Evolutionary conservation across 2,329 filamentous ascomycete genomes (phyloP), one percentile per base, ranked within the genome.

Genomic region (Alternaria atra): DNA sequence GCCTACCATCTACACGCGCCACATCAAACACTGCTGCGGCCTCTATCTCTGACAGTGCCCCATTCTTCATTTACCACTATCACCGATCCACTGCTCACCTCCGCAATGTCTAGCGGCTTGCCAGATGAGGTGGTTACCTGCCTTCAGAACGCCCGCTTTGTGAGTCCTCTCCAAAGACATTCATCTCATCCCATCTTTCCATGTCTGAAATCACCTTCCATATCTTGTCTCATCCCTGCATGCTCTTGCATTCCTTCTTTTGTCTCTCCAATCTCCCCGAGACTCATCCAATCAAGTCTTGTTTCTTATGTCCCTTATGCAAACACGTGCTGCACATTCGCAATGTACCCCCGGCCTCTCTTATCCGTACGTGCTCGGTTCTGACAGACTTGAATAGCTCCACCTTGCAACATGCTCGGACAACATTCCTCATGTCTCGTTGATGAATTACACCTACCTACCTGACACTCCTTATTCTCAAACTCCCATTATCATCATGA

Each of bases 401-500:
- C 95, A 99, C 80, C 90, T 99, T 54, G 94, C 95, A 71, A 99
- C 95, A 58, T 96, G 91, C 79, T 89, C 89, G 70, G 85, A 91
- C 69, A 91, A 95, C 73, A 84, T 89, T 65, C 95, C 95, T 9
- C 93, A 98, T 78, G 92, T 98, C 68, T 96, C 93, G 37, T 88
- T 99, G 67, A 99, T 99, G 95, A 97, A 97, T 84, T 98, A 98
- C 84, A 98, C 95, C 75, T 98, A 97, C 81, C 90, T 99, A 23
- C 91, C 93, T 39, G 89, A 86, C 6, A 73, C 74, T 12, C 92
- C 91, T 15, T 89, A 89, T 39, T 90, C 89, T 79, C 86, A 87
- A 39, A 75, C 85, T 52, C 82, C 83, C 13, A 79, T 93, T n/a
- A 91, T 93, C 66, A 96, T 98, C 75, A 91, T 98, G 84, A 98